These are phyloP conservation scores for Mercurialis annua DNA, from an alignment of 345 rosid genomes.

Conservation along the genomic window DNA sequence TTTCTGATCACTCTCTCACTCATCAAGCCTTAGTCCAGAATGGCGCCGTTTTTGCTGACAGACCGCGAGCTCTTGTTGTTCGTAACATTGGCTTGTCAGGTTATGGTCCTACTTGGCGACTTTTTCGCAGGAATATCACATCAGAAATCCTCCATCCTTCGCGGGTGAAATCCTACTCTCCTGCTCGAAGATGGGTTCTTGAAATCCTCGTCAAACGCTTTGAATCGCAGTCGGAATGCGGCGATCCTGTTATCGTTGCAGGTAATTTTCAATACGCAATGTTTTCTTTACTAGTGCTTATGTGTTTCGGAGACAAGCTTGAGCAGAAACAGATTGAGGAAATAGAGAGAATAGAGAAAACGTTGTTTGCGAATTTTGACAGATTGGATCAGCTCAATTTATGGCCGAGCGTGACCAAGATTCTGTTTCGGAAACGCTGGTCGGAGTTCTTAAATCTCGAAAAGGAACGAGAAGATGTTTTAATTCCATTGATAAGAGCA, in stretches of 20 bases:
- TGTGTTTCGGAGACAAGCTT: constrained; percentile 26
- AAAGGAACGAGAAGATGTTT: not conserved
- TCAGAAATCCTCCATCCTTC: constrained; percentile 26
- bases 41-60: constrained; percentile 13
- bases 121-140: constrained; percentile 24
- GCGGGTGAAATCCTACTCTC: constrained; percentile 10
- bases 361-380: not conserved
- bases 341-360: constrained; percentile 10
- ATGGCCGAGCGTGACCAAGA: constrained; percentile 8
- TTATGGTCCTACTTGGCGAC: constrained; percentile 26
- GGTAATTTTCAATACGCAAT: constrained; percentile 11
- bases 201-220: constrained; percentile 5
- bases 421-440: constrained; percentile 15
- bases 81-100: not conserved
- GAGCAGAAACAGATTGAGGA: constrained; percentile 13
- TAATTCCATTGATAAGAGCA: constrained; percentile 17
- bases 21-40: constrained; percentile 21
- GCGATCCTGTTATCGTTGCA: constrained; percentile 13
- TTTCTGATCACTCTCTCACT: constrained; percentile 23
- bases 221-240: not conserved
- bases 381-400: constrained; percentile 4
- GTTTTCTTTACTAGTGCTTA: constrained; percentile 16
- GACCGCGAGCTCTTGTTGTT: not conserved
- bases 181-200: constrained; percentile 16
- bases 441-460: constrained; percentile 3